Percentiles rank a stretch among this genome's conserved stretches.
phyloP scores from a whole-genome alignment of 352 stramenopile species.

The Phytopythium sindhum region DNA sequence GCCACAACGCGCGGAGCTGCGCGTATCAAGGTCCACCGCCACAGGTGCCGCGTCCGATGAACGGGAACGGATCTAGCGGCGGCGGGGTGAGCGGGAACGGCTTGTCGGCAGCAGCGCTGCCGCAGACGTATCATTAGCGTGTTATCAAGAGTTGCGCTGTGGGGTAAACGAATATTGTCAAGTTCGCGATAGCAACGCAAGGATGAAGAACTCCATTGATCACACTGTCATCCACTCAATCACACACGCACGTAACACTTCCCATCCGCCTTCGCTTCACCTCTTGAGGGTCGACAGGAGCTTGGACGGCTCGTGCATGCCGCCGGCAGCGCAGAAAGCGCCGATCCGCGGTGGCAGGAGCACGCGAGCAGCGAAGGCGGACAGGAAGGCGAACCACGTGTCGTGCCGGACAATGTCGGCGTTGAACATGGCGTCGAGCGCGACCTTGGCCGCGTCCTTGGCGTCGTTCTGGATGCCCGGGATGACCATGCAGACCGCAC shows the following conservation, averaged over 20 bases:
- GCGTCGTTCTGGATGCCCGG: constrained; percentile 32
- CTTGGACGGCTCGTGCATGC: constrained; percentile 35
- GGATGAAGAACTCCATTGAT: not conserved
- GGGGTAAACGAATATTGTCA: not conserved
- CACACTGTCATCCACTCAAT: not conserved
- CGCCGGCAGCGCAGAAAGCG: constrained; percentile 19
- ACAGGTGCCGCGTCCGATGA: not conserved
- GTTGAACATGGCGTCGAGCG: constrained; percentile 62
- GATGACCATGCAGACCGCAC: constrained; percentile 35
- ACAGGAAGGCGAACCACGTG: constrained; percentile 41
- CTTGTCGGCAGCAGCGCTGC: not conserved
- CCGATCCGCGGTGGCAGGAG: constrained; percentile 27
- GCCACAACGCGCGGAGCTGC: constrained; percentile 56
- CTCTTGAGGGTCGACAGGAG: constrained; percentile 34
- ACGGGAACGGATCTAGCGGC: not conserved
- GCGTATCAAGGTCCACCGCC: constrained; percentile 11
- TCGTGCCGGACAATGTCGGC: constrained; percentile 48
- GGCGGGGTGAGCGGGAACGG: not conserved
- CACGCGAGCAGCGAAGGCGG: constrained; percentile 20
- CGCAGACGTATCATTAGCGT: not conserved
- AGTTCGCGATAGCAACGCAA: not conserved
- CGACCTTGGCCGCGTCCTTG: constrained; percentile 49
- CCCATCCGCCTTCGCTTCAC: constrained; percentile 9
- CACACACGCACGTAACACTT: not conserved
- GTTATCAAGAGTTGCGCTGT: not conserved